Evolutionary conservation across 768 basidiomycete species (phyloP), one percentile per base, ranked within the genome.

Genomic region (Russula virescens): DNA sequence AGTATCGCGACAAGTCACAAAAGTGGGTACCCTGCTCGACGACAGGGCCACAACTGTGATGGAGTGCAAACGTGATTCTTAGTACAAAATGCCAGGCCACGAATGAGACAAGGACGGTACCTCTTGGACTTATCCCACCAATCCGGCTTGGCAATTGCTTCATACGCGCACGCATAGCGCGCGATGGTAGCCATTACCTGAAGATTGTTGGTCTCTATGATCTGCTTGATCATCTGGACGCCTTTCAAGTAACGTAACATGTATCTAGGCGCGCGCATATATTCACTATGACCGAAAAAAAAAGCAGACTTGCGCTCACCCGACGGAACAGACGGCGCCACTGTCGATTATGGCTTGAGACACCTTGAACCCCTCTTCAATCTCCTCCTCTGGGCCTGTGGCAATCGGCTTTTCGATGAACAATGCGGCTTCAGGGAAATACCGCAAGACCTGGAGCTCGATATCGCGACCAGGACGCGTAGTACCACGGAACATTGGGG

Each of bases 1-100:
- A 98, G 79, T 96, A 96, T 68, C 96, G 88, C 45, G 94, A 97
- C 48, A 97, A 82, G 76, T 98, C 94, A 69, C 92, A 94, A 77
- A 98, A 96, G 78, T 98, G 96, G 16, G 96, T 98, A 51, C 92
- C 95, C 77, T 94, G 90, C 74, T 94, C 93, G 66, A 95, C 77
- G 68, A 94, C 80, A 5, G 92, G 91, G 21, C 91, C 91, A 58
- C 83, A 87, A 71, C 89, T 88, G 55, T 18, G 34, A 46, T 40
- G 35, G 28, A 50, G 67, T 7, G 61, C 60, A 31, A 67, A 47
- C 8, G 45, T 52, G n/a, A n/a, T 46, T 49, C 43, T 60, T 47
- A 38, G 46, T 25, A 38, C 18, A 42, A 54, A 52, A 16, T 16
- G 14, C 28, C 49, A 34, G 26, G 40, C 48, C 42, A 45, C 25